phyloP scores from a whole-genome alignment of 2,329 filamentous ascomycete species.

The Exophiala phaeomuriformis region DNA sequence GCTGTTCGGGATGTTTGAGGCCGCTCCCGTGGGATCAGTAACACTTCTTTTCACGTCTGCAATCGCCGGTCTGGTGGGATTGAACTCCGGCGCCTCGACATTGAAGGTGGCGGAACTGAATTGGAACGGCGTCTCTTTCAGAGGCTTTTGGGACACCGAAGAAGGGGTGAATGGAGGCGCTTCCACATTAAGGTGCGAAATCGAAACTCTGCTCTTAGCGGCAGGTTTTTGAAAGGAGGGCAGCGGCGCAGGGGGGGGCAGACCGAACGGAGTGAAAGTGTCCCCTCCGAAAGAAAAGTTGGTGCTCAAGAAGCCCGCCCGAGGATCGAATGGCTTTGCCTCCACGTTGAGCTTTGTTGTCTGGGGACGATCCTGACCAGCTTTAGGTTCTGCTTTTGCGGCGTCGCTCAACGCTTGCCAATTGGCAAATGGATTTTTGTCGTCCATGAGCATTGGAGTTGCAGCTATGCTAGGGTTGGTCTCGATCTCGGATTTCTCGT shows the following conservation, averaged over 20 bases:
- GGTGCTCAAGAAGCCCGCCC: conserved; percentile 44
- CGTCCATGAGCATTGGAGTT: conserved; percentile 51
- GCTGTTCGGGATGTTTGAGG: conserved; percentile 26
- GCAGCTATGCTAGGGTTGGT: conserved; percentile 67
- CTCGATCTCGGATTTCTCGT: conserved; percentile 47
- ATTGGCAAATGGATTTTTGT: conserved; percentile 23
- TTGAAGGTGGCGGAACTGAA: conserved; percentile 55
- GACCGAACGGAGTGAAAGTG: conserved; percentile 31
- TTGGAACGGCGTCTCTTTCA: conserved; percentile 15
- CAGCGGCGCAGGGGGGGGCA: background rate
- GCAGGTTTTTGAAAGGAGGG: conserved; percentile 3
- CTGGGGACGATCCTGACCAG: conserved; percentile 34
- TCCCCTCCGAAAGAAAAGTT: conserved; percentile 38
- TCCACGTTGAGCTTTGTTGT: conserved; percentile 75
- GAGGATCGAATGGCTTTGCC: conserved; percentile 70
- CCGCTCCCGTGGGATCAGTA: conserved; percentile 23
- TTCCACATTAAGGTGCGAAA: conserved; percentile 55
- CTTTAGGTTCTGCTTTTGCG: conserved; percentile 20
- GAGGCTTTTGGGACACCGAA: conserved; percentile 7
- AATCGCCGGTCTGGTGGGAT: conserved; percentile 42
- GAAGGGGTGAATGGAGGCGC: conserved; percentile 64
- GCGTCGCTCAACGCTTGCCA: conserved; percentile 23
- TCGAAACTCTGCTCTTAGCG: conserved; percentile 8
- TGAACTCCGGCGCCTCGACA: conserved; percentile 70
- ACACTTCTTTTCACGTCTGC: conserved; percentile 28